A percentile compares a stretch with the other conserved stretches of the same genome.
Conservation (phyloP, 2,329 filamentous ascomycete genomes). For the Lasiodiplodia hormozganensis region DNA sequence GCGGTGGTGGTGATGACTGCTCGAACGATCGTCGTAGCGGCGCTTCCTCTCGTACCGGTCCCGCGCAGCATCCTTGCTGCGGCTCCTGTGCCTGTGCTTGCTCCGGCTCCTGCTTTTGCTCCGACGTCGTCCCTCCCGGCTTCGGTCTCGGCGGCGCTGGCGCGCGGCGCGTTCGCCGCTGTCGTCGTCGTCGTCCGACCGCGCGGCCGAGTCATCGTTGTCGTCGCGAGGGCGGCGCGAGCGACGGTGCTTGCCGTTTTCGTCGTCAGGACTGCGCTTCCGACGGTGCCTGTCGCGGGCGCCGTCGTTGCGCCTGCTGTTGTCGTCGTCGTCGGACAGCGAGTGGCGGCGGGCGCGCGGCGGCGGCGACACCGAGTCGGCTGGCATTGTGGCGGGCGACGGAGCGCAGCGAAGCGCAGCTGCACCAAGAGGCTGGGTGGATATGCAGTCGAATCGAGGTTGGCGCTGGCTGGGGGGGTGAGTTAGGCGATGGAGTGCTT, state of each 20-base stretch:
- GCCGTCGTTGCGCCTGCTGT: neutral
- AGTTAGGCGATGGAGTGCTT: neutral
- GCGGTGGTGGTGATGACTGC: slow-evolving; percentile 39
- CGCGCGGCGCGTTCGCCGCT: slow-evolving; percentile 1
- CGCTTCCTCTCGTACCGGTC: slow-evolving; percentile 23
- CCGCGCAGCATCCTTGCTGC: slow-evolving; percentile 30
- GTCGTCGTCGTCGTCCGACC: slow-evolving; percentile 14
- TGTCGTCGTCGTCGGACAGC: slow-evolving; percentile 18
- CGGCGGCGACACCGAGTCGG: slow-evolving; percentile 6
- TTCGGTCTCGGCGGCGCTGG: slow-evolving; percentile 6
- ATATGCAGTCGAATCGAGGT: neutral
- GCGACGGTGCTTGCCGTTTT: slow-evolving; percentile 29
- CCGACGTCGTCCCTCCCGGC: neutral
- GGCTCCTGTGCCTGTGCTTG: slow-evolving; percentile 23
- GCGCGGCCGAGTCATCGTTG: neutral
- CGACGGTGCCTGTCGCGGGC: slow-evolving; percentile 24
- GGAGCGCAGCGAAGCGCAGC: neutral
- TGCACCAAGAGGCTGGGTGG: neutral
- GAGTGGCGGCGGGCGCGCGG: slow-evolving; percentile 4
- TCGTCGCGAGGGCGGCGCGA: slow-evolving; percentile 14
- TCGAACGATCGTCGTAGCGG: slow-evolving; percentile 33
- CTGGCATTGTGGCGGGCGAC: slow-evolving; percentile 3
- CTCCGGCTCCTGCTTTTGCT: slow-evolving; percentile 33
- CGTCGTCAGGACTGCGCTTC: slow-evolving; percentile 37
- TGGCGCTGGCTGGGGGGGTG: slow-evolving; percentile 4